These are phyloP conservation scores for Setomelanomma holmii DNA, from an alignment of 2,329 filamentous ascomycete species.

Conservation along the genomic window DNA sequence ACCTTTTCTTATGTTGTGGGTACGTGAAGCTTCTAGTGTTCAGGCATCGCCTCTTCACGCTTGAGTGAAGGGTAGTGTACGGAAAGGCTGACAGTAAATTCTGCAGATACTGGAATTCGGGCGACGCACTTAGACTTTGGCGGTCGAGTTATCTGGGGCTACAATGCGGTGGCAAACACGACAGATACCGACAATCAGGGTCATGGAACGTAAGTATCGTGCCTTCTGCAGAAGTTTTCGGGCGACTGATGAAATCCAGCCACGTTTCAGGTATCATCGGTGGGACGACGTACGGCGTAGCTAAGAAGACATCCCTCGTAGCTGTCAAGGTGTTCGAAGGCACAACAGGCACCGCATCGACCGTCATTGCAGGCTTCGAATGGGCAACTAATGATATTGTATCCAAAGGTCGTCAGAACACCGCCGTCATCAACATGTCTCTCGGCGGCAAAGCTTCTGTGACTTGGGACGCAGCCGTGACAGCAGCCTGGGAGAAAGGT, in stretches of 20 bases:
- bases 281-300: constrained; percentile 40
- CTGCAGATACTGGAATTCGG: constrained; percentile 64
- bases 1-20: constrained; percentile 62
- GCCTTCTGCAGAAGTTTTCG: neutral
- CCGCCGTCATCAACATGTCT: constrained; percentile 49
- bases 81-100: no score
- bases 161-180: constrained; percentile 32
- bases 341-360: constrained; percentile 20
- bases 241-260: neutral
- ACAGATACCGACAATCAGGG: constrained; percentile 33
- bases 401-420: constrained; percentile 30
- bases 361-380: constrained; percentile 39
- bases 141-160: constrained; percentile 38
- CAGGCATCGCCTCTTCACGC: no score
- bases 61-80: no score
- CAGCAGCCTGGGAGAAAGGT: constrained; percentile 38
- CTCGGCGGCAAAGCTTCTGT: constrained; percentile 39
- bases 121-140: constrained; percentile 56
- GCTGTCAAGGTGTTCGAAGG: constrained; percentile 47
- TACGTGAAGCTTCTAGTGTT: no score
- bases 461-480: constrained; percentile 43
- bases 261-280: constrained; percentile 44
- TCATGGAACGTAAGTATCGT: constrained; percentile 31
- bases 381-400: constrained; percentile 47
- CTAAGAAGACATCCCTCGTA: constrained; percentile 43